Evolutionary conservation across 2,329 filamentous ascomycete genomes (phyloP).

Genomic region (Monosporascus sp.): DNA sequence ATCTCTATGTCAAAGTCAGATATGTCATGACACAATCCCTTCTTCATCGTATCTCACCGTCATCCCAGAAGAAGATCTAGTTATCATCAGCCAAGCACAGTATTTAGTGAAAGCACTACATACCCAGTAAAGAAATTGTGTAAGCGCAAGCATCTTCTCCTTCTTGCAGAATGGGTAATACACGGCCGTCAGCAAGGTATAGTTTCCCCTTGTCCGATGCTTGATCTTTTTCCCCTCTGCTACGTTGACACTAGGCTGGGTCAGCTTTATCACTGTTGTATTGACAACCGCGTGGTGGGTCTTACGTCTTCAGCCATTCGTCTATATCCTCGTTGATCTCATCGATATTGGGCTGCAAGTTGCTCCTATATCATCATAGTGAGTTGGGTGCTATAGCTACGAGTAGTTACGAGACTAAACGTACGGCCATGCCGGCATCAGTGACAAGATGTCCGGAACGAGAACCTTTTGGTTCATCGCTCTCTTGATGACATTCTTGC

Average conservation of each 20-base stretch:
- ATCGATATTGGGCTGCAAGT: constrained; percentile 19
- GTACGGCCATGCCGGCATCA: constrained; percentile 21
- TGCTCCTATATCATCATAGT: constrained; percentile 3
- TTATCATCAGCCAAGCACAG: too few relatives aligned
- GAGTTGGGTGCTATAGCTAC: neutral
- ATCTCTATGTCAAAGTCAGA: constrained; percentile 13
- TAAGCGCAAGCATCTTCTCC: constrained; percentile 20
- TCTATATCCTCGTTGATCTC: constrained; percentile 21
- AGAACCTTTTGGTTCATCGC: constrained; percentile 18
- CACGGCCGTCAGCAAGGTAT: constrained; percentile 18
- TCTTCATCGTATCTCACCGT: constrained; percentile 11
- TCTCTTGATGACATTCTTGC: constrained; percentile 17
- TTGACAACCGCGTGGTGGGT: neutral
- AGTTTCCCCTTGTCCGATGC: constrained; percentile 21
- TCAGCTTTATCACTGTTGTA: constrained; percentile 3
- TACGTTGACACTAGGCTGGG: constrained; percentile 15
- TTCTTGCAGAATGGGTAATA: constrained; percentile 24
- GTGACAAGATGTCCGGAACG: constrained; percentile 20
- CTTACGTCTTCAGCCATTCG: constrained; percentile 21
- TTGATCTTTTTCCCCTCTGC: constrained; percentile 21
- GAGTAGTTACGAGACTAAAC: neutral
- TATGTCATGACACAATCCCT: neutral
- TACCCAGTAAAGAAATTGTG: constrained; percentile 25
- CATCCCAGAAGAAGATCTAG: constrained; percentile 24
- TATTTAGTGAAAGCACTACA: neutral